A percentile compares a stretch with the other conserved stretches of the same genome.
phyloP scores from a whole-genome alignment of 2,329 filamentous ascomycete species.

The Westerdykella ornata region DNA sequence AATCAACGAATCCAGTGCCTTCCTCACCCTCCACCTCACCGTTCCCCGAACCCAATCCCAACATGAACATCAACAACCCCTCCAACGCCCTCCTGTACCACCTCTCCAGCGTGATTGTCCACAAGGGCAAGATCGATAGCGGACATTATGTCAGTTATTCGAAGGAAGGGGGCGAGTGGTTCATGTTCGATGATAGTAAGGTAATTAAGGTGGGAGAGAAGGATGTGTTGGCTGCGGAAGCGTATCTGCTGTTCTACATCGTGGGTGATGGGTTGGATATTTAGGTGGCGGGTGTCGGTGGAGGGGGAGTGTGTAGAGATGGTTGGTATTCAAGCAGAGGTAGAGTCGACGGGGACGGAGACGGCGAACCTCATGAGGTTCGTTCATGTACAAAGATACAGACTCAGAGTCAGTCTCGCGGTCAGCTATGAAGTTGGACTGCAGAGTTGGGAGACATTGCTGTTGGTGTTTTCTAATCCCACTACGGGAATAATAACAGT shows the following conservation, averaged over 20 bases:
- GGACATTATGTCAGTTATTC: slow-evolving; percentile 92
- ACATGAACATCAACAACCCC: slow-evolving; percentile 28
- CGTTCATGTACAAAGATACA: too few species aligned
- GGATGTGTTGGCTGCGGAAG: slow-evolving; percentile 77
- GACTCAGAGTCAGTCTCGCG: too few species aligned
- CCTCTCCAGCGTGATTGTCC: slow-evolving; percentile 81
- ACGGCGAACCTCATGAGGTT: too few species aligned
- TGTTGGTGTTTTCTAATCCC: too few species aligned
- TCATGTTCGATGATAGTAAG: slow-evolving; percentile 91
- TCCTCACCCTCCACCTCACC: slow-evolving; percentile 33
- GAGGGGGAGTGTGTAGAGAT: too few species aligned
- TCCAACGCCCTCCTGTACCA: slow-evolving; percentile 67
- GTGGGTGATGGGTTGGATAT: slow-evolving; percentile 26
- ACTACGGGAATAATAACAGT: too few species aligned
- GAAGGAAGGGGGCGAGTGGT: slow-evolving; percentile 79
- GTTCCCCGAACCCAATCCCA: slow-evolving; percentile 16
- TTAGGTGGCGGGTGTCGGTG: not conserved
- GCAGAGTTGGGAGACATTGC: too few species aligned
- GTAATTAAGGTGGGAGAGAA: slow-evolving; percentile 77
- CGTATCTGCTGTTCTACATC: slow-evolving; percentile 82
- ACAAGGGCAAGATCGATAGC: slow-evolving; percentile 86
- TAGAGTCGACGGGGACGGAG: too few species aligned
- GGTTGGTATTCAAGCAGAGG: too few species aligned
- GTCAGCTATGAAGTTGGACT: too few species aligned
- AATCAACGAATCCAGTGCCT: slow-evolving; percentile 21